Conservation (phyloP, 129 eudicot species). For the Flaveria trinervia region DNA sequence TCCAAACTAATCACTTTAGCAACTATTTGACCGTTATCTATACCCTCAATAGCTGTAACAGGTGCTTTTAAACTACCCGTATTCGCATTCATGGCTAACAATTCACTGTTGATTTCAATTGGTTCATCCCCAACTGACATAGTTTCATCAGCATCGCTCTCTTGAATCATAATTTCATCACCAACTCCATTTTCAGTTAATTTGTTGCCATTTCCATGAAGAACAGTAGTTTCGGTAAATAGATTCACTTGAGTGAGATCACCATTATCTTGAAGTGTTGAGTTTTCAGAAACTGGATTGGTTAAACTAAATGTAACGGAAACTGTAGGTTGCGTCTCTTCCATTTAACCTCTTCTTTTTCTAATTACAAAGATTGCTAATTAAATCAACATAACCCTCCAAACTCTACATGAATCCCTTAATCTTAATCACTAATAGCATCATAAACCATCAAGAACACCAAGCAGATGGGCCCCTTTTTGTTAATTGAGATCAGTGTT, state of each 20-base stretch:
- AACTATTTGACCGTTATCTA: slow-evolving; percentile 51
- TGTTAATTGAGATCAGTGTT: slow-evolving; percentile 5
- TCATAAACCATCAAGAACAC: slow-evolving; percentile 16
- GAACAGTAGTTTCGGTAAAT: slow-evolving; percentile 36
- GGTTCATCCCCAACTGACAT: slow-evolving; percentile 39
- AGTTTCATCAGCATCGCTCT: slow-evolving; percentile 24
- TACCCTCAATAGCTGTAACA: slow-evolving; percentile 47
- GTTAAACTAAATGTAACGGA: slow-evolving; percentile 50
- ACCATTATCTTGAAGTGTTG: slow-evolving; percentile 29
- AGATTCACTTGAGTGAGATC: slow-evolving; percentile 49
- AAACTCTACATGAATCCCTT: slow-evolving; percentile 1
- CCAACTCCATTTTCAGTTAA: slow-evolving; percentile 23
- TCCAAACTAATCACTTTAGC: slow-evolving; percentile 21
- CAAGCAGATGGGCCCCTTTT: background rate
- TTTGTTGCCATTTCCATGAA: slow-evolving; percentile 10
- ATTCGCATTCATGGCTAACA: slow-evolving; percentile 36
- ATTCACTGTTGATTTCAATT: slow-evolving; percentile 34
- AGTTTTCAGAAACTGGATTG: slow-evolving; percentile 36
- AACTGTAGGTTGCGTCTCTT: slow-evolving; percentile 50
- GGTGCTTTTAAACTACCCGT: slow-evolving; percentile 49
- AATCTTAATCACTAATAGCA: background rate
- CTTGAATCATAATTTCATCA: background rate
- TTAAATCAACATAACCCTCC: background rate
- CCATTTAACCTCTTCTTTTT: slow-evolving; percentile 37
- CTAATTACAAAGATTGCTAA: background rate